A percentile compares a stretch with the other conserved stretches of the same genome.
Conservation (phyloP, 2,329 filamentous ascomycete species). For the Trichoderma pleuroti region DNA sequence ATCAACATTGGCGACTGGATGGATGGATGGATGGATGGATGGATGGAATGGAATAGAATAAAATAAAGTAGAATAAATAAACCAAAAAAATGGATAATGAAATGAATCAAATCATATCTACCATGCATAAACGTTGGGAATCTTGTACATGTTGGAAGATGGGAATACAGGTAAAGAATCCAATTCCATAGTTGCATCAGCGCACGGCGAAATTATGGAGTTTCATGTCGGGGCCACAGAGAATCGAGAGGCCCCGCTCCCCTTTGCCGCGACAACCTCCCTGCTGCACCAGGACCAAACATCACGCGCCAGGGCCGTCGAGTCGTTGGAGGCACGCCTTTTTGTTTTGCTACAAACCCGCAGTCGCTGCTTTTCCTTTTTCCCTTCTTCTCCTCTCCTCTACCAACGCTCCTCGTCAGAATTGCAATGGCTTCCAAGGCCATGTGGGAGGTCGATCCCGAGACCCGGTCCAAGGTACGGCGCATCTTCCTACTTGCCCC, state of each 20-base stretch:
- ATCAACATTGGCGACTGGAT: not conserved
- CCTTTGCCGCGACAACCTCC: slow-evolving; percentile 15
- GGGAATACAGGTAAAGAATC: not conserved
- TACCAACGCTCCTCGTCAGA: not conserved
- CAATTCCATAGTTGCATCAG: too few relatives aligned
- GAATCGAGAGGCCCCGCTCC: slow-evolving; percentile 1
- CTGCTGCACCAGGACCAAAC: slow-evolving; percentile 2
- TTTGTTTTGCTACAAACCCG: not conserved
- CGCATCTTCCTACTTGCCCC: slow-evolving; percentile 12
- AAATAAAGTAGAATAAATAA: not conserved
- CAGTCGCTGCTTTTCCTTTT: not conserved
- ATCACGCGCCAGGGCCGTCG: slow-evolving; percentile 3
- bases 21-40: too few relatives aligned
- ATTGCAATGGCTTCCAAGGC: slow-evolving; percentile 63
- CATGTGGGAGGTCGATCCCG: slow-evolving; percentile 99
- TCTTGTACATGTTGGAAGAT: not conserved
- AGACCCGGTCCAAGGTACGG: slow-evolving; percentile 87
- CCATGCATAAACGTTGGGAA: rapidly evolving
- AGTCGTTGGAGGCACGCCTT: not conserved
- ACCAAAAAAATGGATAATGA: not conserved
- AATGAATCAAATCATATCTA: not conserved
- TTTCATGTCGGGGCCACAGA: slow-evolving; percentile 1
- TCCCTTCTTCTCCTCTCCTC: not conserved
- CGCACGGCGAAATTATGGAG: slow-evolving; percentile 13
- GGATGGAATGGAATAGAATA: too few relatives aligned